phyloP scores from a whole-genome alignment of 2,329 filamentous ascomycete species.

The Rhinocladiella mackenziei region DNA sequence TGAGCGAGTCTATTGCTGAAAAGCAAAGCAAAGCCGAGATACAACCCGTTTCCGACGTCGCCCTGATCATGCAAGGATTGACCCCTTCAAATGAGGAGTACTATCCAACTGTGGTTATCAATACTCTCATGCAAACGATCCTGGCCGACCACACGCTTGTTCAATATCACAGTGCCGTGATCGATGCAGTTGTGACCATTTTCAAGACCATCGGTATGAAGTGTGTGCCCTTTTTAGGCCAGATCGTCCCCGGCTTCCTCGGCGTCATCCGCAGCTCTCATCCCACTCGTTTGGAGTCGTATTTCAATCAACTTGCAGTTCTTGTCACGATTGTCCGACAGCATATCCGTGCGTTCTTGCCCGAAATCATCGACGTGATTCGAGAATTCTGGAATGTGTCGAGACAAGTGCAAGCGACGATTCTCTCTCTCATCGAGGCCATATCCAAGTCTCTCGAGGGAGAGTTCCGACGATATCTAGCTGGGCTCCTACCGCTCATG shows the following conservation, averaged over 20 bases:
- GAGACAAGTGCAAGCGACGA: conserved; percentile 79
- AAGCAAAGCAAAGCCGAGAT: conserved; percentile 65
- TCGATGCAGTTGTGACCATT: conserved; percentile 98
- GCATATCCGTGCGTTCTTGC: conserved; percentile 87
- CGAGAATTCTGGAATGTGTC: conserved; percentile 86
- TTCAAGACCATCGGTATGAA: conserved; percentile 95
- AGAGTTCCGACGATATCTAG: conserved; percentile 96
- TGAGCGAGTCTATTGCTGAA: conserved; percentile 78
- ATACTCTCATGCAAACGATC: conserved; percentile 80
- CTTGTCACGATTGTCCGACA: conserved; percentile 93
- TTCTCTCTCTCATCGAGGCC: conserved; percentile 85
- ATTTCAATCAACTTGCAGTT: conserved; percentile 93
- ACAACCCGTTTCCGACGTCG: conserved; percentile 81
- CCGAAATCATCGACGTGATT: conserved; percentile 78
- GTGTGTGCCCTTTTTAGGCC: conserved; percentile 88
- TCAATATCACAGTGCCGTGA: conserved; percentile 87
- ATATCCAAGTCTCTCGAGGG: conserved; percentile 91
- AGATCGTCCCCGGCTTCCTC: conserved; percentile 92
- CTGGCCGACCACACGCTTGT: conserved; percentile 84
- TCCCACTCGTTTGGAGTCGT: conserved; percentile 76
- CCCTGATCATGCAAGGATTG: conserved; percentile 93
- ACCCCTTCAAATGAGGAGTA: conserved; percentile 98
- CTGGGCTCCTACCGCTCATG: conserved; percentile 85
- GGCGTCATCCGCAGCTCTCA: conserved; percentile 80
- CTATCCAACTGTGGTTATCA: conserved; percentile 96